Evolutionary conservation across 257 asterid species (phyloP), one percentile per base, ranked within the genome.

Genomic region (Buddleja alternifolia): DNA sequence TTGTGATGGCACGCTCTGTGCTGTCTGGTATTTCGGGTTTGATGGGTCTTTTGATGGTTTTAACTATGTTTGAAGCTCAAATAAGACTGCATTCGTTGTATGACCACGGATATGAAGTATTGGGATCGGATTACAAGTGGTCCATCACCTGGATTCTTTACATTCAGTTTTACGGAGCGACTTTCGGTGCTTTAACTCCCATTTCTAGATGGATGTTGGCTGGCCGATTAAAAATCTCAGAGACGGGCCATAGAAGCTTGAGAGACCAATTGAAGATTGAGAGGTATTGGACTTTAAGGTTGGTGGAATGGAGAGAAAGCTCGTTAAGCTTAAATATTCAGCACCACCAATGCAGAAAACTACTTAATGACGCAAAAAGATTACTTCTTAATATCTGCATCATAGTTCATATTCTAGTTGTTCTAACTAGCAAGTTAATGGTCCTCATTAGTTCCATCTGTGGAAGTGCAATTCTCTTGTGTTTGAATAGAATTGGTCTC

Each of bases 291-390:
- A 78, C 55, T 1, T 53, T 37, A 21, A 65, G 61, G 73, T 58
- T 81, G 70, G 54, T 71, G 53, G 71, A 76, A 17, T 81, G 83
- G 89, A 84, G 76, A 62, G 80, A 81, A 7, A 76, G 72, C 17
- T 67, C 76, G 21, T 25, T 72, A 17, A 48, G 61, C 50, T 54
- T 61, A 65, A 63, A 48, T 20, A 61, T 76, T 36, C 23, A 66
- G 17, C 60, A 61, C 60, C 51, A 60, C 56, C 68, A 54, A 34
- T 67, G 69, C 60, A 61, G 61, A 37, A 68, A 68, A 3, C 45
- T 40, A n/a, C 56, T 80, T 7, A 75, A 68, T 32, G 63, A 58
- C 17, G 48, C n/a, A n/a, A n/a, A n/a, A n/a, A n/a, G n/a, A n/a
- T n/a, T n/a, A n/a, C n/a, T n/a, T n/a, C n/a, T n/a, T 34, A 16